Evolutionary conservation across 352 stramenopile species (phyloP).

Genomic region (Thraustochytrium sp.): DNA sequence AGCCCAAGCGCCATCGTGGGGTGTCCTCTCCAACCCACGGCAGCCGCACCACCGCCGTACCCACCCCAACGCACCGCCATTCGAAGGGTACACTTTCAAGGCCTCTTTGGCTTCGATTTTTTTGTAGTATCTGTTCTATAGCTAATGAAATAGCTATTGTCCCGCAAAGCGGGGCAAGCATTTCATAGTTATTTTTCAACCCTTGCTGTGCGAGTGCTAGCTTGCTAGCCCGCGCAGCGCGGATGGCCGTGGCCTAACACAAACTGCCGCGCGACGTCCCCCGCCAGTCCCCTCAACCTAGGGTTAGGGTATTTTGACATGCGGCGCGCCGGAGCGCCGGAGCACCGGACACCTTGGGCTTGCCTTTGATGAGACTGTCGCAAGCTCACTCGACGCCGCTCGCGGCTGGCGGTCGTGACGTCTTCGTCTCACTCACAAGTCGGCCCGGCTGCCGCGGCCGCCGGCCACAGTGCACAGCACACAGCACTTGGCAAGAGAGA

Average conservation of each 20-base stretch:
- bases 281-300: neutral
- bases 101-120: constrained; percentile 32
- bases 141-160: constrained; percentile 35
- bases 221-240: neutral
- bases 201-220: constrained; percentile 1
- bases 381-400: too few relatives aligned
- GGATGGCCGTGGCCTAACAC: constrained; percentile 16
- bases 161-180: neutral
- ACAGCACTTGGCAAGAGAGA: too few relatives aligned
- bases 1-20: too few relatives aligned
- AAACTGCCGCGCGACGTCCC: constrained; percentile 12
- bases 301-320: neutral
- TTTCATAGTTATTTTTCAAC: constrained; percentile 38
- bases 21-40: neutral
- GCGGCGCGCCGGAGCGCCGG: neutral
- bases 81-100: constrained; percentile 7
- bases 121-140: constrained; percentile 39
- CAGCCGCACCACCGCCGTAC: neutral
- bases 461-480: too few relatives aligned
- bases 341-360: too few relatives aligned
- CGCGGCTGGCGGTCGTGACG: too few relatives aligned
- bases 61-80: neutral
- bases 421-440: too few relatives aligned
- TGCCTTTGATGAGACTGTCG: too few relatives aligned
- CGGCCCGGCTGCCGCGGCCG: too few relatives aligned